Conservation (phyloP, 495 filamentous ascomycete genomes). For the Annulohypoxylon maeteangense region DNA sequence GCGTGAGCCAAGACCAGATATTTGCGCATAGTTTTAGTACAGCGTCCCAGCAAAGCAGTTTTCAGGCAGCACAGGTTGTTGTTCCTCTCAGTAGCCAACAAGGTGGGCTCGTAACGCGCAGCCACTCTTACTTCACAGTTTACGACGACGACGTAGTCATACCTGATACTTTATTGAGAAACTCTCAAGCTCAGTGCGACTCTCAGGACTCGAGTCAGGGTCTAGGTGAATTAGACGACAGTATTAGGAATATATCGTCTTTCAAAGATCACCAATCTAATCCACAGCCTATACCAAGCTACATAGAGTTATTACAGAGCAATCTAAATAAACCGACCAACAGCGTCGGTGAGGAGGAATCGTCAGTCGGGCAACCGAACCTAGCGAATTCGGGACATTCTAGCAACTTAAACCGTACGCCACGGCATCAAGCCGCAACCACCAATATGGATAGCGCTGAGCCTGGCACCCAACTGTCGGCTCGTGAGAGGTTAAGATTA, state of each 20-base stretch:
- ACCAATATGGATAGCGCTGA: slow-evolving; percentile 43
- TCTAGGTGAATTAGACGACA: slow-evolving; percentile 36
- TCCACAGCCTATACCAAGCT: slow-evolving; percentile 15
- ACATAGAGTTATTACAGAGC: slow-evolving; percentile 17
- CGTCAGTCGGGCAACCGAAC: neutral
- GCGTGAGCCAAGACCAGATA: slow-evolving; percentile 18
- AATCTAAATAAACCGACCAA: neutral
- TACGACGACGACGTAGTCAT: slow-evolving; percentile 38
- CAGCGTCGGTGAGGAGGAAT: neutral
- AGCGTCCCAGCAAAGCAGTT: slow-evolving; percentile 31
- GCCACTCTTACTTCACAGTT: slow-evolving; percentile 31
- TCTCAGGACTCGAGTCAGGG: slow-evolving; percentile 35
- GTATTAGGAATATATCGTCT: slow-evolving; percentile 34
- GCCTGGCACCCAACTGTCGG: slow-evolving; percentile 32
- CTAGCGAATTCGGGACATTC: neutral
- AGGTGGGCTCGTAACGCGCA: slow-evolving; percentile 36
- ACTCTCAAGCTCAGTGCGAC: neutral
- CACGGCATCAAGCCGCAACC: slow-evolving; percentile 10
- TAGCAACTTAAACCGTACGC: neutral
- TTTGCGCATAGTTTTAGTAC: neutral
- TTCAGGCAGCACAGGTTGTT: slow-evolving; percentile 48
- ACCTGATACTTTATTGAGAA: slow-evolving; percentile 33
- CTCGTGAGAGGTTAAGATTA: slow-evolving; percentile 45
- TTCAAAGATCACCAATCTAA: slow-evolving; percentile 18
- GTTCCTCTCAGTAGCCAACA: slow-evolving; percentile 38